Evolutionary conservation across 371 early-diverging fungal genomes (phyloP).

Genomic region (Syncephalastrum sp.): DNA sequence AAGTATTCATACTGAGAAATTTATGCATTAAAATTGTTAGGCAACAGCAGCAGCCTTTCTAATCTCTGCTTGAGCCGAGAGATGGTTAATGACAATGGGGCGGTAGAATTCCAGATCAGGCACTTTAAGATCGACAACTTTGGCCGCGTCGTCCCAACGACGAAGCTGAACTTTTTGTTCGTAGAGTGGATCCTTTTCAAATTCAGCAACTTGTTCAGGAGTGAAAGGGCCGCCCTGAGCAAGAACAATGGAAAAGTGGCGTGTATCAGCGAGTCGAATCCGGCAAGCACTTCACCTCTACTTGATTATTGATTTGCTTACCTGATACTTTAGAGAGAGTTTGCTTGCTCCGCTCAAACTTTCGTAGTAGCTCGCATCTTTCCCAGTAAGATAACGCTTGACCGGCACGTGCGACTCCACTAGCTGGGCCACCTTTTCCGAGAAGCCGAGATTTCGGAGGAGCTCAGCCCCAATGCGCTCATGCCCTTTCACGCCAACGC

Average conservation of each 20-base stretch:
- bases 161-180: constrained; percentile 51
- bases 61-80: constrained; percentile 7
- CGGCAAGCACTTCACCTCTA: background rate
- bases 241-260: background rate
- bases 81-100: constrained; percentile 29
- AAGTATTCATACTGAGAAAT: background rate
- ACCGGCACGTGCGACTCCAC: constrained; percentile 57
- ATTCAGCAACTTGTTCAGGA: constrained; percentile 33
- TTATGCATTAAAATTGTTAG: background rate
- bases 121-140: constrained; percentile 38
- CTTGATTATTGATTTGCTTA: constrained; percentile 3
- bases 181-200: constrained; percentile 49
- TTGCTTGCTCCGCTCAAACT: constrained; percentile 49
- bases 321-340: constrained; percentile 52
- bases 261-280: background rate
- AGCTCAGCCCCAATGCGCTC: constrained; percentile 54
- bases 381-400: constrained; percentile 53
- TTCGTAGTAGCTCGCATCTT: constrained; percentile 41
- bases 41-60: background rate
- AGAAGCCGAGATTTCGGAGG: constrained; percentile 48
- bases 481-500: constrained; percentile 50
- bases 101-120: constrained; percentile 46
- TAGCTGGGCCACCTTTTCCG: constrained; percentile 43
- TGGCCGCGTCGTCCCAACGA: constrained; percentile 55
- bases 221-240: constrained; percentile 45